Conservation (phyloP, 2,329 filamentous ascomycete species). For the Trichoderma asperellum region DNA sequence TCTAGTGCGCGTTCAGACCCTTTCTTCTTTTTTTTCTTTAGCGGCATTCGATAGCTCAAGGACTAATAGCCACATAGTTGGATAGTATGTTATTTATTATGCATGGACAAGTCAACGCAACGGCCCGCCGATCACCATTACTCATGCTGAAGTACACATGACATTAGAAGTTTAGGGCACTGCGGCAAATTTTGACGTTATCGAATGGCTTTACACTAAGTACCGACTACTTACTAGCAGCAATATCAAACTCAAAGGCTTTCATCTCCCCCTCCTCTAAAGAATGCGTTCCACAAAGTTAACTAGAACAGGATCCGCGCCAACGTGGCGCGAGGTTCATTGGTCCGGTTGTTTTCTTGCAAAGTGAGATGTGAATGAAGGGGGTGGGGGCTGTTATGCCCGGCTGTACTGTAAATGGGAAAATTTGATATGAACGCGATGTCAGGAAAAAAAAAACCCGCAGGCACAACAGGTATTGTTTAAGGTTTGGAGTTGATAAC, state of each 20-base stretch:
- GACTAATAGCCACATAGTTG: background rate
- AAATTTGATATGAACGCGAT: constrained; percentile 15
- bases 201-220: background rate
- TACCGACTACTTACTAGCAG: background rate
- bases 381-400: constrained; percentile 21
- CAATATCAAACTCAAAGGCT: constrained; percentile 8
- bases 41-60: constrained; percentile 18
- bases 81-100: background rate
- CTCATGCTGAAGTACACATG: constrained; percentile 2
- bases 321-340: constrained; percentile 11
- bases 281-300: constrained; percentile 17
- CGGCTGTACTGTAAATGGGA: background rate
- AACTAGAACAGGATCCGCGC: constrained; percentile 12
- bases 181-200: background rate
- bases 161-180: background rate
- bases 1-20: background rate
- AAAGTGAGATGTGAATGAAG: constrained; percentile 16
- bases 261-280: constrained; percentile 12
- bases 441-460: constrained; percentile 13
- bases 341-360: constrained; percentile 22
- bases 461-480: constrained; percentile 9
- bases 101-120: constrained; percentile 13
- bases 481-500: constrained; percentile 8
- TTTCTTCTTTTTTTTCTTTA: background rate
- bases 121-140: constrained; percentile 21